Percentiles rank a stretch among this genome's conserved stretches.
Conservation (phyloP, 139 green algal genomes). For the Coccomyxa sp. region DNA sequence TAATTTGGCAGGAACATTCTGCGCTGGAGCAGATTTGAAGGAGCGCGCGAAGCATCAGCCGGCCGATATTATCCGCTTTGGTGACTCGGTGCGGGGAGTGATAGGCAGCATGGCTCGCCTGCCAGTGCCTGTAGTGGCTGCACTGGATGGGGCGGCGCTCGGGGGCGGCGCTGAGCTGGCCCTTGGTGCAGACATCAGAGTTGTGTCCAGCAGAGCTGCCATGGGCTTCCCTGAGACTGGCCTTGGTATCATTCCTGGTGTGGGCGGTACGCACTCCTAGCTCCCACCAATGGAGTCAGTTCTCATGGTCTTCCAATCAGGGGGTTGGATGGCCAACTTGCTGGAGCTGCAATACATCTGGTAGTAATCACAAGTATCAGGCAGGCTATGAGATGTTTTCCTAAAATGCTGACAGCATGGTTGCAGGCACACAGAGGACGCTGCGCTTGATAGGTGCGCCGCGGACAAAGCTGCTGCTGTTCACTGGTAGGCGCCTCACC, state of each 20-base stretch:
- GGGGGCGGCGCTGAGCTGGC: neutral
- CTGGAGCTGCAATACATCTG: too few species aligned
- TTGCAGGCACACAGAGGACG: conserved; percentile 6
- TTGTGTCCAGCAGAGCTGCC: neutral
- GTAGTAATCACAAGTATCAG: too few species aligned
- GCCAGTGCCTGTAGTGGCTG: neutral
- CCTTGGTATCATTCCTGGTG: conserved; percentile 6
- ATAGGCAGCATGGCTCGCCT: neutral
- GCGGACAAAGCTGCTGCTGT: conserved; percentile 2
- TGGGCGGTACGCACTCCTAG: neutral
- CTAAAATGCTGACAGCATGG: neutral
- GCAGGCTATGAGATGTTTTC: too few species aligned
- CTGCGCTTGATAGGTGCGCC: neutral
- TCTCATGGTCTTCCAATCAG: too few species aligned
- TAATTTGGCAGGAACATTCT: conserved; percentile 1
- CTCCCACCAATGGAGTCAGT: too few species aligned
- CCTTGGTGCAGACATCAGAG: neutral
- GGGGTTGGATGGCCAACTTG: too few species aligned
- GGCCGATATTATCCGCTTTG: neutral
- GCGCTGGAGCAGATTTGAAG: conserved; percentile 2
- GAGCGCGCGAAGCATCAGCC: neutral
- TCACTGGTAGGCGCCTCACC: conserved; percentile 1
- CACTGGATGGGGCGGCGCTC: neutral
- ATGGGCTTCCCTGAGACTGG: conserved; percentile 5
- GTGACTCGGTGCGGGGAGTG: neutral